Conservation (phyloP, 345 rosid genomes). For the Eucalyptus rudis region DNA sequence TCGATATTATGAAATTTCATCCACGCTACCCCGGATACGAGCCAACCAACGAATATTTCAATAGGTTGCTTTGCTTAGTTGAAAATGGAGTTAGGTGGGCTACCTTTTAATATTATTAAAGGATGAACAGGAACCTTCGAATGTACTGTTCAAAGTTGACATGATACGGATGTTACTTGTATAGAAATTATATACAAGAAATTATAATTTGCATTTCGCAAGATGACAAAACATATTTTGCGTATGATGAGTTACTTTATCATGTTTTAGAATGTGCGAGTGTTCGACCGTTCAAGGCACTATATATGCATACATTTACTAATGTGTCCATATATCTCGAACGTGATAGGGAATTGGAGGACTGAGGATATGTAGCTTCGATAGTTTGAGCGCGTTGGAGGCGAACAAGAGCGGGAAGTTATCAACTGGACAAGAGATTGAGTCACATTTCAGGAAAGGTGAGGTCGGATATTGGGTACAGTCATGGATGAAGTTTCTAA, state of each 20-base stretch:
- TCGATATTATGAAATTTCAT: background rate
- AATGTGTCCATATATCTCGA: no score
- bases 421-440: no score
- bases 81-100: background rate
- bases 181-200: background rate
- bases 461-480: no score
- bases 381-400: no score
- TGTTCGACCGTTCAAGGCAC: no score
- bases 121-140: background rate
- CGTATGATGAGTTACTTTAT: background rate
- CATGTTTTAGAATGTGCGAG: no score
- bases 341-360: no score
- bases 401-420: no score
- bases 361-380: no score
- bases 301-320: no score
- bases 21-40: background rate
- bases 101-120: background rate
- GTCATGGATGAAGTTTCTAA: no score
- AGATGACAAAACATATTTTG: background rate
- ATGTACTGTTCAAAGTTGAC: background rate
- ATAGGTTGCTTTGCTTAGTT: background rate
- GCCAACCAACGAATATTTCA: background rate
- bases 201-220: background rate
- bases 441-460: no score
- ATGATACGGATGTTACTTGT: background rate